Evolutionary conservation across 164 flowering plant genomes (phyloP), one percentile per base, ranked within the genome.

Genomic region (Aristolochia contorta): DNA sequence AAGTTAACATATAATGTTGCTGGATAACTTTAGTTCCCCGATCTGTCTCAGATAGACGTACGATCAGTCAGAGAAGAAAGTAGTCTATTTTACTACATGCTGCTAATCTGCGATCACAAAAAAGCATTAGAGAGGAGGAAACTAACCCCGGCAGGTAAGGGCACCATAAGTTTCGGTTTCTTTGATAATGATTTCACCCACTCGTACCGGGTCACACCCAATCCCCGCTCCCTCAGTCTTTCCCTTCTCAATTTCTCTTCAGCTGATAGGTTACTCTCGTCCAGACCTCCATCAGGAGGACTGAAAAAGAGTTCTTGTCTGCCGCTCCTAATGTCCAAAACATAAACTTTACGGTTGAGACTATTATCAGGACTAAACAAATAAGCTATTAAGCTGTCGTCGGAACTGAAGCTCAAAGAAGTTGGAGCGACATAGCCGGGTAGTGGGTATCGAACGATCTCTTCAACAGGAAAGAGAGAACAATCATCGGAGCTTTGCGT

Each of bases 171-270:
- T 3, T 72, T 56, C 66, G 73, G 84, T 78, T 70, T 78, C 72
- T 66, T 75, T 3, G 78, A 67, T 70, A 30, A 58, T 13, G 52
- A 69, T 81, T 93, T 90, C 56, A 82, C 81, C 97, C 97, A 89
- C 67, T 93, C 96, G 63, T 89, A 93, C n/a, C 89, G 80, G 0
- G 96, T 93, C 37, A 93, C 98, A 16, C 96, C 98, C 63, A 93
- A 74, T 4, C 98, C 94, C 48, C 91, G 83, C 69, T 93, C 98
- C 76, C 96, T 82, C 54, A 66, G 55, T 59, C 98, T 80, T 63
- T 89, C 98, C 69, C 97, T 84, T 74, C 98, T 81, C 74, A 93
- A 62, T 75, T 80, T 90, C 79, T 93, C 98, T 69, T 87, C 98
- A 6, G 79, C 77, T 0, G 97, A 83, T 46, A 89, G 71, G 59